phyloP scores from a whole-genome alignment of 2,329 filamentous ascomycete genomes.

The Dendrostoma leiphaemia region DNA sequence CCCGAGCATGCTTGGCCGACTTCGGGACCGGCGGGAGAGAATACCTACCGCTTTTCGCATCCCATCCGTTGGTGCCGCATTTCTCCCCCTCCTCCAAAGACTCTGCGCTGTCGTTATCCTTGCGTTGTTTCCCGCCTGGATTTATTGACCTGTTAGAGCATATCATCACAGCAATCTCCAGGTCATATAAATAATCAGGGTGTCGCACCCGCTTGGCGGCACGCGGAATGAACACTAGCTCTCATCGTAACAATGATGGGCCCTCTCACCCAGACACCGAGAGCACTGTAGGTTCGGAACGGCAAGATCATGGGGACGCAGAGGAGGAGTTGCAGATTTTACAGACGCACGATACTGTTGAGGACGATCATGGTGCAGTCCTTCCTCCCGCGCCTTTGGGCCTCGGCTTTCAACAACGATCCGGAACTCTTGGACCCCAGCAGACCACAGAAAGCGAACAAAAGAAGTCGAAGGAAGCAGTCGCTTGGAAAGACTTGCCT shows the following conservation, averaged over 20 bases:
- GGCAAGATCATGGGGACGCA: neutral
- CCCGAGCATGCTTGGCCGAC: too few relatives aligned
- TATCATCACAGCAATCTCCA: too few relatives aligned
- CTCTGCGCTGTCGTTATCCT: too few relatives aligned
- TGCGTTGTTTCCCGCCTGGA: too few relatives aligned
- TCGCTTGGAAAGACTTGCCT: constrained; percentile 72
- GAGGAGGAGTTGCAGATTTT: neutral
- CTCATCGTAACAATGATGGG: neutral
- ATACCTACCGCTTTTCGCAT: too few relatives aligned
- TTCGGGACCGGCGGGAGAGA: too few relatives aligned
- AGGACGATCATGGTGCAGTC: neutral
- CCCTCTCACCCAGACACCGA: neutral
- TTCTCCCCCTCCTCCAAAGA: too few relatives aligned
- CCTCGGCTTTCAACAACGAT: neutral
- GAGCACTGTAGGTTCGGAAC: neutral
- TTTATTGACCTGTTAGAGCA: too few relatives aligned
- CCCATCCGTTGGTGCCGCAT: too few relatives aligned
- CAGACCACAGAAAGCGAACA: neutral
- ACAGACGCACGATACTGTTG: neutral
- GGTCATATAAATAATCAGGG: too few relatives aligned
- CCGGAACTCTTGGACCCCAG: neutral
- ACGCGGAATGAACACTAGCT: neutral
- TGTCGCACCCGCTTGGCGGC: too few relatives aligned
- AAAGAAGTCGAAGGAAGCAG: constrained; percentile 32
- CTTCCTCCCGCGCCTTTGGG: neutral